Percentiles rank a stretch among this genome's conserved stretches.
Conservation (phyloP, 164 flowering plant species). For the Vitis rotundifolia region DNA sequence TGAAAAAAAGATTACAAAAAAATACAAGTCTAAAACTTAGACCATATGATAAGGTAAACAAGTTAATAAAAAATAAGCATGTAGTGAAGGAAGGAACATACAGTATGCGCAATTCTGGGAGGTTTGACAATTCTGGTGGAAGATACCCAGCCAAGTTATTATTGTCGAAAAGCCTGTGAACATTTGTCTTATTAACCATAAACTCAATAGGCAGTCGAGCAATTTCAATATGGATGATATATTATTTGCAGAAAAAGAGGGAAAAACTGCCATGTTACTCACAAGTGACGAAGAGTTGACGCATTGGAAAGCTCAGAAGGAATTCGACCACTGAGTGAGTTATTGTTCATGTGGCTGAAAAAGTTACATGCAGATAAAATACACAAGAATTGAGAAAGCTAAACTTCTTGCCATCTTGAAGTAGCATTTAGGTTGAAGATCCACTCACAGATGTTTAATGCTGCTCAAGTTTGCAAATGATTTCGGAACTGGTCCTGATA, state of each 20-base stretch:
- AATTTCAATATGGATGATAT: not conserved
- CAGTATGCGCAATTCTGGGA: slow-evolving; percentile 54
- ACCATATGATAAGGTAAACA: not conserved
- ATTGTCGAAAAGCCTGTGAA: slow-evolving; percentile 71
- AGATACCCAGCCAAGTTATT: slow-evolving; percentile 78
- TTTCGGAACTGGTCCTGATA: slow-evolving; percentile 70
- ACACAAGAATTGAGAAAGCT: not conserved
- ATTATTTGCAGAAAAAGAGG: not conserved
- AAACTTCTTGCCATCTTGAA: not conserved
- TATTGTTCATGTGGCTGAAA: slow-evolving; percentile 85
- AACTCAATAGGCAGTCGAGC: not conserved
- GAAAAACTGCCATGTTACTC: slow-evolving; percentile 25
- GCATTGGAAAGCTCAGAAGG: slow-evolving; percentile 66
- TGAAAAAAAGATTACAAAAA: not conserved
- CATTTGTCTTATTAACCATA: not conserved
- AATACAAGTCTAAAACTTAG: not conserved
- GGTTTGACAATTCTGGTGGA: slow-evolving; percentile 57
- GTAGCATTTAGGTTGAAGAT: not conserved
- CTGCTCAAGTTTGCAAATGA: slow-evolving; percentile 56
- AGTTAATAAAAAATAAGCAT: not conserved
- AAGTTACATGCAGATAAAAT: not conserved
- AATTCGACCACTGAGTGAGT: slow-evolving; percentile 75
- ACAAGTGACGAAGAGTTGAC: slow-evolving; percentile 72
- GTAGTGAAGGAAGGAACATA: slow-evolving; percentile 25
- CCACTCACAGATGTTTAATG: slow-evolving; percentile 59